Evolutionary conservation across 108 stramenopile species (phyloP), one percentile per base, ranked within the genome.

Genomic region (Cyclotella sp.): DNA sequence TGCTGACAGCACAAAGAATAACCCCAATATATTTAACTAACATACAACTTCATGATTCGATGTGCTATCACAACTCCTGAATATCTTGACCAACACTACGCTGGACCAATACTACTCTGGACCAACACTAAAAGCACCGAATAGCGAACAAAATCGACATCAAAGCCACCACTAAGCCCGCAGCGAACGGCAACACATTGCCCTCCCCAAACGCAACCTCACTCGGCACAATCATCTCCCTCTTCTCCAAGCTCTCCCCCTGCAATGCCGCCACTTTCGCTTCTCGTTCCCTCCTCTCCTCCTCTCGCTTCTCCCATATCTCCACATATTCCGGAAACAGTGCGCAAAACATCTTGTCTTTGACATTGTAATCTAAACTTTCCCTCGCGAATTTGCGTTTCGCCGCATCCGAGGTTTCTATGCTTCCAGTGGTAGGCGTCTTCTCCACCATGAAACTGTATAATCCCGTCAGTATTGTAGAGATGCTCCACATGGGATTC

Each of bases 401-500:
- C 76, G 92, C 76, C 11, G 77, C 83, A 10, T 60, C 70, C 18
- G 87, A 84, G 15, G 93, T 93, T 64, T 96, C 95, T 39, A 98
- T 88, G 65, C 85, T 84, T 3, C 98, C 98, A 46, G 93, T 67
- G 0, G 98, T 99, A 8, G 95, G 93, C 18, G 79, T 85, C 9
- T 81, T 88, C 41, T 97, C 97, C 41, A 97, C 63, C 98, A 99
- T 99, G 85, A 99, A 99, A 16, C 94, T 94, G 74, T 96, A 92
- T 19, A 99, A 86, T 16, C 98, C 98, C 67, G 93, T 96, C 52
- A 99, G 76, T 62, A 99, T 97, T 7, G 98, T 98, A 57, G 86
- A 85, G 28, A 98, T 96, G 42, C 86, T 87, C 98, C 98, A 99
- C 95, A 98, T 91, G 22, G 98, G 97, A 79, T 93, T 93, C 94